Percentiles rank a stretch among this genome's conserved stretches.
phyloP scores from a whole-genome alignment of 805 yeast species.

The Ogataea wickerhamii region DNA sequence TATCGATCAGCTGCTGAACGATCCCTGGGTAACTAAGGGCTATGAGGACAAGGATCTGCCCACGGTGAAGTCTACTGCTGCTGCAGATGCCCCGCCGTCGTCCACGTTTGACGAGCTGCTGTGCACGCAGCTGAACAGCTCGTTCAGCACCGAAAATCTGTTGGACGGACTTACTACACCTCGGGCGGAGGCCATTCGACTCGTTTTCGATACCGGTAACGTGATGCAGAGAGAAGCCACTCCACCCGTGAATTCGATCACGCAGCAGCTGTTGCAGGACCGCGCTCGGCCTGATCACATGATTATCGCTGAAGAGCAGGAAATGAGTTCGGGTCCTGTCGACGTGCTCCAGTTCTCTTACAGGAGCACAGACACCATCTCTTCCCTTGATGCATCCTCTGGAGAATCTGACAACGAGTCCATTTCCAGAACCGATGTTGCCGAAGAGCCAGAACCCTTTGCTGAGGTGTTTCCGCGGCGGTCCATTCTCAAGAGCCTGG shows the following conservation, averaged over 20 bases:
- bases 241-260: conserved; percentile 10
- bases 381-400: conserved; percentile 10
- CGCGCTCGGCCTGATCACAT: conserved; percentile 7
- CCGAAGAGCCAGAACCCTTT: background rate
- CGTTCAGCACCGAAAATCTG: conserved; percentile 21
- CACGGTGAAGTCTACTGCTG: conserved; percentile 15
- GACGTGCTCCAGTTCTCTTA: conserved; percentile 13
- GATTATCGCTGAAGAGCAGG: conserved; percentile 17
- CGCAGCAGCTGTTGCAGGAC: conserved; percentile 1
- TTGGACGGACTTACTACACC: conserved; percentile 31
- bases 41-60: conserved; percentile 22
- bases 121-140: conserved; percentile 27
- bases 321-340: conserved; percentile 6
- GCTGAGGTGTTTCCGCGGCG: background rate
- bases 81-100: conserved; percentile 30
- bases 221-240: conserved; percentile 28
- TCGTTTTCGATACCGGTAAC: conserved; percentile 36
- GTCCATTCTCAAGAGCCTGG: background rate
- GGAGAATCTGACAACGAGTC: conserved; percentile 6
- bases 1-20: conserved; percentile 60
- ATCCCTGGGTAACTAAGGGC: conserved; percentile 59
- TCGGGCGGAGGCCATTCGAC: conserved; percentile 36
- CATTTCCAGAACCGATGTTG: background rate
- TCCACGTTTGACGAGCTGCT: conserved; percentile 27
- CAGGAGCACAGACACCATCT: conserved; percentile 2